Percentiles rank a stretch among this genome's conserved stretches.
Evolutionary conservation across 2,329 filamentous ascomycete species (phyloP).

Genomic region (Trichoderma harzianum): DNA sequence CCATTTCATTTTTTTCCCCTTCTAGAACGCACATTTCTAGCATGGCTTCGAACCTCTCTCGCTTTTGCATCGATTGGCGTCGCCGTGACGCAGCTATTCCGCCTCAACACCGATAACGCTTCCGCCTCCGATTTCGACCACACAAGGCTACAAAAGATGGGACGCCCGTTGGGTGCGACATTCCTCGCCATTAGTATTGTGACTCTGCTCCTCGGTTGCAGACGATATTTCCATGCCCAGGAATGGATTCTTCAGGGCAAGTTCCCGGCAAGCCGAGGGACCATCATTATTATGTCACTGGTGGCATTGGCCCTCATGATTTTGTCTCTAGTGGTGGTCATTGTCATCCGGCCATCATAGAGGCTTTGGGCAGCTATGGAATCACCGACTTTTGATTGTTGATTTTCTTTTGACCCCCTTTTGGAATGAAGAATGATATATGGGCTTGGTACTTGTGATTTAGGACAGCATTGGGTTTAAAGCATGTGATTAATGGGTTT

Average conservation of each 20-base stretch:
- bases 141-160: conserved; percentile 57
- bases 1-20: not conserved
- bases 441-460: not conserved
- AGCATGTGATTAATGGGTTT: not conserved
- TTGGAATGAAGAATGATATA: not conserved
- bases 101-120: conserved; percentile 63
- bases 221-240: conserved; percentile 74
- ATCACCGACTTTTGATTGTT: not conserved
- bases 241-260: conserved; percentile 77
- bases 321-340: conserved; percentile 55
- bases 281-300: conserved; percentile 65
- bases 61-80: conserved; percentile 81
- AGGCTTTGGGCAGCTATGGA: not conserved
- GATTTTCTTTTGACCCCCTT: not conserved
- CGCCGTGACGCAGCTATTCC: conserved; percentile 79
- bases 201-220: conserved; percentile 72
- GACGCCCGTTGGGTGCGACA: conserved; percentile 71
- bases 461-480: not conserved
- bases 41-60: conserved; percentile 79
- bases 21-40: conserved; percentile 77
- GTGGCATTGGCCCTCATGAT: conserved; percentile 64
- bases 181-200: conserved; percentile 75
- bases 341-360: conserved; percentile 47
- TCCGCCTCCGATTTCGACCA: conserved; percentile 30
- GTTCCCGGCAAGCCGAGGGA: conserved; percentile 74